Conservation (phyloP, 2,329 filamentous ascomycete species). For the Aphanoascus verrucosus region DNA sequence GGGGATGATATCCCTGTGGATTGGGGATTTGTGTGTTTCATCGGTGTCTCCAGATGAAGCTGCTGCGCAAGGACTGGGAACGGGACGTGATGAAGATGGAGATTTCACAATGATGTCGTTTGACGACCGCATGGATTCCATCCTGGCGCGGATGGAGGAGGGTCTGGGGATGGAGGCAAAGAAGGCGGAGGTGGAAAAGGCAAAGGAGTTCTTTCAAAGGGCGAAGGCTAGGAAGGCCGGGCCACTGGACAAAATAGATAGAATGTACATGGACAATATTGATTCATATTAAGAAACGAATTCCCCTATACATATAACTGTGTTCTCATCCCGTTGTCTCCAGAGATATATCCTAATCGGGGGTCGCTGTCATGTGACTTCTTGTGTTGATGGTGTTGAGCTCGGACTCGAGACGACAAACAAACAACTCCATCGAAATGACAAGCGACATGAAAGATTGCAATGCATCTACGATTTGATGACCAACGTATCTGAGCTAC, state of each 20-base stretch:
- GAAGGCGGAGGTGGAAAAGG: slow-evolving; percentile 24
- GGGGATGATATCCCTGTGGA: slow-evolving; percentile 64
- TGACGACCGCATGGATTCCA: slow-evolving; percentile 20
- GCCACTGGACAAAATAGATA: slow-evolving; percentile 23
- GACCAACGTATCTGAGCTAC: neutral
- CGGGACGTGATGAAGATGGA: slow-evolving; percentile 3
- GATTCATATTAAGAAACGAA: neutral
- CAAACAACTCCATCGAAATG: neutral
- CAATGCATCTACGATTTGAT: neutral
- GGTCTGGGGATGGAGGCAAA: slow-evolving; percentile 28
- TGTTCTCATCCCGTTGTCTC: neutral
- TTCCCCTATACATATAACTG: too few species aligned
- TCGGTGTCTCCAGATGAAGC: slow-evolving; percentile 22
- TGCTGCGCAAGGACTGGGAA: neutral
- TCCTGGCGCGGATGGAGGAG: slow-evolving; percentile 26
- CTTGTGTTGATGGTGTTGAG: neutral
- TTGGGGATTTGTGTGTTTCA: slow-evolving; percentile 52
- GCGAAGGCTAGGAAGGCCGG: slow-evolving; percentile 25
- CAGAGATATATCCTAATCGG: neutral
- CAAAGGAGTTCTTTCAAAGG: slow-evolving; percentile 27
- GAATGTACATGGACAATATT: slow-evolving; percentile 21
- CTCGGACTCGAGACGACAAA: neutral
- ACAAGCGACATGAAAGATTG: too few species aligned
- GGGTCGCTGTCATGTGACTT: slow-evolving; percentile 5
- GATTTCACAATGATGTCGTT: slow-evolving; percentile 9